These are phyloP conservation scores for Lachancea sp. DNA, from an alignment of 805 yeast genomes.

Conservation along the genomic window DNA sequence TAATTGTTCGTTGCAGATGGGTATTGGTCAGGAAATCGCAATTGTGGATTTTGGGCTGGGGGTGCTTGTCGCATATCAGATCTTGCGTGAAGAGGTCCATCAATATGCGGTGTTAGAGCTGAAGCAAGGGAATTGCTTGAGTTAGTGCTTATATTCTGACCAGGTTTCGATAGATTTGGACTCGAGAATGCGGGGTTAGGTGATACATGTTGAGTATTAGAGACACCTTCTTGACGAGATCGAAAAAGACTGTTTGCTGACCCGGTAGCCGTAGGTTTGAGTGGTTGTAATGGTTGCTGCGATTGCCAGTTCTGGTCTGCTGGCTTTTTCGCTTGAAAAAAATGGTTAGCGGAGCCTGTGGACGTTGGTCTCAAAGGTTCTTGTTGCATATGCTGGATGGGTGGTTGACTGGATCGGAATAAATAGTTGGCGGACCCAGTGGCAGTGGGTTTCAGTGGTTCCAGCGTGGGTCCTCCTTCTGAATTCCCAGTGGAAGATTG, in stretches of 20 bases:
- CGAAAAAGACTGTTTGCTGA: slow-evolving; percentile 31
- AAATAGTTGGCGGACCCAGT: slow-evolving; percentile 32
- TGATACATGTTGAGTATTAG: background rate
- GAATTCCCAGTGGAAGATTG: slow-evolving; percentile 34
- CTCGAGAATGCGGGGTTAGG: background rate
- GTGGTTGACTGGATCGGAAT: slow-evolving; percentile 15
- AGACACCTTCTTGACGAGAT: slow-evolving; percentile 2
- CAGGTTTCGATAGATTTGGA: background rate
- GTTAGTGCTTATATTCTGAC: background rate
- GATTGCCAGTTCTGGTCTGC: slow-evolving; percentile 1
- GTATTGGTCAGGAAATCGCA: background rate
- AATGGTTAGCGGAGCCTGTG: slow-evolving; percentile 32
- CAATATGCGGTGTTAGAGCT: background rate
- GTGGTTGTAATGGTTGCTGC: slow-evolving; percentile 24
- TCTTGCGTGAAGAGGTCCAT: background rate
- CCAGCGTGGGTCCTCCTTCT: slow-evolving; percentile 8
- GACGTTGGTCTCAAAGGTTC: slow-evolving; percentile 30
- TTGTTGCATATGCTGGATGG: slow-evolving; percentile 2
- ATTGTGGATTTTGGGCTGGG: background rate
- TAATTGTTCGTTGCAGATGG: background rate
- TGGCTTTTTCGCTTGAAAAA: slow-evolving; percentile 18
- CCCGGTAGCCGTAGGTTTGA: slow-evolving; percentile 32
- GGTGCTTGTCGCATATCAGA: background rate
- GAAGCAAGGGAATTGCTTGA: background rate
- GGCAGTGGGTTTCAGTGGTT: slow-evolving; percentile 32